Base-by-base conservation (phyloP, 2,329 filamentous ascomycete species). In the Colletotrichum orchidophilum region DNA sequence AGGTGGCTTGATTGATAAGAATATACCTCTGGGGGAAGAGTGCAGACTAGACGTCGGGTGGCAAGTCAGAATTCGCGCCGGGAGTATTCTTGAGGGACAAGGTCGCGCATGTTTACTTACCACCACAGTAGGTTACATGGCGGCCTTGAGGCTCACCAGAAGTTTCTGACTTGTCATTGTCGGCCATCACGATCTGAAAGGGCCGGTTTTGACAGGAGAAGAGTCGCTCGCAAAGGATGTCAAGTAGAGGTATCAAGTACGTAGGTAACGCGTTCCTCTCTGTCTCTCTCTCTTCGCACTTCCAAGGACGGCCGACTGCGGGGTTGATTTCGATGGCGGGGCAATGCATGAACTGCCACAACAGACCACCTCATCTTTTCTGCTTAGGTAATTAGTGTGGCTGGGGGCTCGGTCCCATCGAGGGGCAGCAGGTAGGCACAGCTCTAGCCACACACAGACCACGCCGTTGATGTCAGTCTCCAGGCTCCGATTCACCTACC, bases 21-120 rank as follows among this genome's bases (percentile, higher is more conserved):
- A 52, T 79, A 73, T 86, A 91, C 90, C 87, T 92, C 90, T 64
- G 90, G 90, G 42, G 90, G 90, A 66, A 92, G 83, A 71, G 88
- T 88, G 82, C 90, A 92, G 60, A 92, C 90, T 92, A 75, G 21
- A 74, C 42, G 68, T 46, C 49, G 72, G 50, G 58, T 59, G 21
- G 26, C 11, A 63, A 27, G 53, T 71, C 46, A 67, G 55, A 63
- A 70, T 70, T 72, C 49, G 70, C 55, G 24, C 59, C 65, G 58
- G 6, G 31, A 50, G 18, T 12, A 59, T 9, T 60, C 26, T 52
- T 57, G 53, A 29, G 26, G 35, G 42, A 27, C 50, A 55, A 15
- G 18, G 63, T 67, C 53, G 46, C 29, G 53, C 26, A 12, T 7
- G 42, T 69, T 66, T 54, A 81, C 87, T 78, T 86, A 90, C 88